phyloP scores from a whole-genome alignment of 306 rosid species.

The Prunus mume region DNA sequence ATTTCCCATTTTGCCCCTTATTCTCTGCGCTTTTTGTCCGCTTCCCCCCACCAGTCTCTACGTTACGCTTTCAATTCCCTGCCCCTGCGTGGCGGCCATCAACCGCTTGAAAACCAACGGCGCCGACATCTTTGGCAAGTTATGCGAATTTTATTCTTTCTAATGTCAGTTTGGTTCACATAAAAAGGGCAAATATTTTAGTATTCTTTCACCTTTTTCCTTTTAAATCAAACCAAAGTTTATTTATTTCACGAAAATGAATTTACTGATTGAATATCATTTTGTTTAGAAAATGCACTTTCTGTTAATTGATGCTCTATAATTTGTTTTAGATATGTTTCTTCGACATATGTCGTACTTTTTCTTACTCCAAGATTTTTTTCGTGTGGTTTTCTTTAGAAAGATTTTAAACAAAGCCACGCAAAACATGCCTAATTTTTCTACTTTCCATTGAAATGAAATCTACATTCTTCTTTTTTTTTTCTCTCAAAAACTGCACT shows the following conservation, averaged over 20 bases:
- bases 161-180: neutral
- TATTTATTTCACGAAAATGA: too few species aligned
- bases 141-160: neutral
- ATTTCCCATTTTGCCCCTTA: conserved; percentile 31
- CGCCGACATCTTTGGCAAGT: neutral
- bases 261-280: too few species aligned
- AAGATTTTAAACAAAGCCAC: too few species aligned
- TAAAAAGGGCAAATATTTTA: neutral
- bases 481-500: too few species aligned
- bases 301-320: too few species aligned
- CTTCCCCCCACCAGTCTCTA: neutral
- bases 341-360: accelerated
- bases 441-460: too few species aligned
- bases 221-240: neutral
- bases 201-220: neutral
- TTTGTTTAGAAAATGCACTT: too few species aligned
- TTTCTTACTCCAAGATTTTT: accelerated
- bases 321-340: too few species aligned
- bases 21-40: conserved; percentile 7
- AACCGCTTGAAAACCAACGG: neutral
- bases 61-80: neutral
- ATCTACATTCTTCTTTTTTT: too few species aligned
- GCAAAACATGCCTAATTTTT: too few species aligned
- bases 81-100: conserved; percentile 24
- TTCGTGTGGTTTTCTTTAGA: accelerated